Conservation (phyloP, 495 filamentous ascomycete species). For the Hypoxylon rickii region DNA sequence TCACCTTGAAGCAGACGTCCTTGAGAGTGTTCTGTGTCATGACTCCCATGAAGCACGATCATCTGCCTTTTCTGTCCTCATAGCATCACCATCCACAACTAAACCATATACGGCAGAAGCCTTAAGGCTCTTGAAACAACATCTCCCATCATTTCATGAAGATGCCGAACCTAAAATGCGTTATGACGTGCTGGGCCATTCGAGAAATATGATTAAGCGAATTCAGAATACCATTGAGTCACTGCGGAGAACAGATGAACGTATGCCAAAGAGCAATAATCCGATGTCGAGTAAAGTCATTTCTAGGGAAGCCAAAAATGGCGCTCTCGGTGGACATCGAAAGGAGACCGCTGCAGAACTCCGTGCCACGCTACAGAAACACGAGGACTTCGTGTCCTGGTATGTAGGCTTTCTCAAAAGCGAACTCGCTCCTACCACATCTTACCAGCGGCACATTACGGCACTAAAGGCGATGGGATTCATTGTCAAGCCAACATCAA, state of each 20-base stretch:
- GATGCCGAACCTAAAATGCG: conserved; percentile 85
- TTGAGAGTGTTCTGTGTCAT: conserved; percentile 64
- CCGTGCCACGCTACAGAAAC: conserved; percentile 40
- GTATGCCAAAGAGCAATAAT: conserved; percentile 24
- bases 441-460: conserved; percentile 86
- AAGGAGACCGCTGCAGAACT: background rate
- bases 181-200: conserved; percentile 70
- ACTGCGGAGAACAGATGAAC: conserved; percentile 23
- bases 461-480: conserved; percentile 69
- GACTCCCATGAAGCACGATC: conserved; percentile 66
- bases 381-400: conserved; percentile 66
- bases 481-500: conserved; percentile 51
- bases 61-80: conserved; percentile 74
- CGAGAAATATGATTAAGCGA: conserved; percentile 69
- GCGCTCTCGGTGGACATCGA: conserved; percentile 23
- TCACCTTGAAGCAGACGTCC: conserved; percentile 27
- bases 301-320: background rate
- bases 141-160: conserved; percentile 70
- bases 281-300: background rate
- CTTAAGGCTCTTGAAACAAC: conserved; percentile 61
- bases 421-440: conserved; percentile 74
- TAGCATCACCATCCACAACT: conserved; percentile 69
- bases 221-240: conserved; percentile 55
- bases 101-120: conserved; percentile 66
- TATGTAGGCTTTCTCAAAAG: conserved; percentile 71